Conservation (phyloP, 1,284 basidiomycete genomes). For the Pseudozyma flocculosa region DNA sequence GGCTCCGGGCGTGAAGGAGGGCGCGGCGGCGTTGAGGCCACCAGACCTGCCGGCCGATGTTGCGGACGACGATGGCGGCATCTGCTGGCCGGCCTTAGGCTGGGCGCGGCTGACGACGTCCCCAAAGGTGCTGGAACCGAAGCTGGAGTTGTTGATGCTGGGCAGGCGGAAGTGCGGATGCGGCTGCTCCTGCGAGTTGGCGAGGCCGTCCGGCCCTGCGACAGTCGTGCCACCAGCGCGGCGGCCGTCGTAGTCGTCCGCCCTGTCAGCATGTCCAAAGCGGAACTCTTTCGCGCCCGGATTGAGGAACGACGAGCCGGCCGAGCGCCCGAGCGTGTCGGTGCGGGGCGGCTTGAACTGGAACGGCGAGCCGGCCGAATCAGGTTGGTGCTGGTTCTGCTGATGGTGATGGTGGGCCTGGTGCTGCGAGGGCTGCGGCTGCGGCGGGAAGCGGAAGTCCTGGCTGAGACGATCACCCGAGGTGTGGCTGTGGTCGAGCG, state of each 20-base stretch:
- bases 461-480: constrained; percentile 18
- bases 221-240: background rate
- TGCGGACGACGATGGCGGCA: background rate
- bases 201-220: constrained; percentile 11
- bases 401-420: no score
- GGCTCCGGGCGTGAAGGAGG: constrained; percentile 38
- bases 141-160: constrained; percentile 45
- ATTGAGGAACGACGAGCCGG: constrained; percentile 30
- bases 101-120: constrained; percentile 2
- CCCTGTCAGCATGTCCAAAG: constrained; percentile 7
- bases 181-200: constrained; percentile 2
- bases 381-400: background rate
- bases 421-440: no score
- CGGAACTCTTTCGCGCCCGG: constrained; percentile 41
- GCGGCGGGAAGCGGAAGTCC: constrained; percentile 40
- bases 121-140: constrained; percentile 32
- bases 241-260: background rate
- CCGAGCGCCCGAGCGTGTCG: constrained; percentile 22
- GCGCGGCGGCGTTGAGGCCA: constrained; percentile 43
- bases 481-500: constrained; percentile 4
- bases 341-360: constrained; percentile 2
- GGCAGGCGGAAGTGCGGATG: constrained; percentile 40
- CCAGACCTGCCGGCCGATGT: constrained; percentile 6
- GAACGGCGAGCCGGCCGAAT: background rate
- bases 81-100: background rate